Evolutionary conservation across 2,329 filamentous ascomycete genomes (phyloP), one percentile per base, ranked within the genome.

Genomic region (Thermochaetoides dissita): DNA sequence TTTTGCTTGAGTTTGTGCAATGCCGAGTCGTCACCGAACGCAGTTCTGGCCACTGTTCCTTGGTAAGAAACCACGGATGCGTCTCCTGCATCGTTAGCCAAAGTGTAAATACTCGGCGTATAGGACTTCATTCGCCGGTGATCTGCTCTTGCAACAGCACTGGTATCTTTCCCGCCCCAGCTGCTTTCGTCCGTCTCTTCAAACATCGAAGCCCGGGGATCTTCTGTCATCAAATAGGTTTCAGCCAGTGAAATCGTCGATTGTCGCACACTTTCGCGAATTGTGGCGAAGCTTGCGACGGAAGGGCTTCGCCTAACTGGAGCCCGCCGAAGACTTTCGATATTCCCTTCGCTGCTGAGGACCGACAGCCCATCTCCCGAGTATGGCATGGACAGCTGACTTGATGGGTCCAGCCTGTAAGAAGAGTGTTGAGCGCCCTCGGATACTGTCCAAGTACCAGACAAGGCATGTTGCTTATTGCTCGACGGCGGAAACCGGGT

Each of bases 21-120:
- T 0, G 69, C 67, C 47, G 68, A 65, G 0, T 63, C 64, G 33
- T 67, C 62, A 12, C 59, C 63, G 46, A 72, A 74, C 0, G 64
- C 64, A 40, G 69, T 72, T 41, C 65, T 69, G 48, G 63, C 67
- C 24, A 67, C 63, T 31, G 65, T 64, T 39, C 67, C 68, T 0
- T 69, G 63, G 0, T 70, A 68, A 7, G 73, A 54, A 0, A 72
- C 59, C 6, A 78, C 56, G 0, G 74, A 76, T 2, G 66, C 63
- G 45, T 74, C 67, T 0, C 73, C 77, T 40, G 66, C 69, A 46
- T 69, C 72, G 0, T 73, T 72, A 12, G 65, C 66, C 3, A 79
- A 57, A 3, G 74, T 81, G 53, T 79, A 79, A 10, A 80, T 69
- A 48, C 75, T 81, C 2, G 67, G 65, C 0, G 64, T 62, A 44